Percentiles rank a stretch among this genome's conserved stretches.
Conservation (phyloP, 345 rosid species). For the Clarkia xantiana region DNA sequence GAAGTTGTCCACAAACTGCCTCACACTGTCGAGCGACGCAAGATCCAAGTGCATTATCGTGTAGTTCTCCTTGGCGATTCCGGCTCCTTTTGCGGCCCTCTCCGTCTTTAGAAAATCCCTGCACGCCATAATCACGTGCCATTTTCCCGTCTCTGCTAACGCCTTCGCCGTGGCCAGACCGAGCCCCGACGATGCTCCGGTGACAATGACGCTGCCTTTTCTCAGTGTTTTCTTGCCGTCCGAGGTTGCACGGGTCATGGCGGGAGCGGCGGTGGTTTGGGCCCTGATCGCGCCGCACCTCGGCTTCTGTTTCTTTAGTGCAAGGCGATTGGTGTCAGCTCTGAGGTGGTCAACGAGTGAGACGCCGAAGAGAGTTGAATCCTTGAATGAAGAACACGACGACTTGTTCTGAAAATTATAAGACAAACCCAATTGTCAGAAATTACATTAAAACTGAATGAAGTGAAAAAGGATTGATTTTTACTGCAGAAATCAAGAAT, state of each 20-base stretch:
- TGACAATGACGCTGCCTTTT: constrained; percentile 56
- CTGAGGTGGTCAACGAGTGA: constrained; percentile 47
- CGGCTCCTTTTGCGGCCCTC: constrained; percentile 74
- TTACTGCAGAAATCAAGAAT: no score
- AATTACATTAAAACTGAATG: no score
- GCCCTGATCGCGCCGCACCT: constrained; percentile 45
- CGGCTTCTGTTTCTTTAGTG: constrained; percentile 33
- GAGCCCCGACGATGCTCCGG: constrained; percentile 81
- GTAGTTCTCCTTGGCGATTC: constrained; percentile 69
- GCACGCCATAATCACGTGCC: constrained; percentile 89
- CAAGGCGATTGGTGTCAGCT: constrained; percentile 34
- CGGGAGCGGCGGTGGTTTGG: constrained; percentile 50
- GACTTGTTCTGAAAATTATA: no score
- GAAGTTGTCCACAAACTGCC: constrained; percentile 67
- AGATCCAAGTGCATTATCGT: constrained; percentile 91
- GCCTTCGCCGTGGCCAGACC: constrained; percentile 83
- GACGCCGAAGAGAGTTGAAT: constrained; percentile 60
- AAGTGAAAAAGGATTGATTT: no score
- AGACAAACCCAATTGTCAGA: no score
- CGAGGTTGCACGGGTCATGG: constrained; percentile 19
- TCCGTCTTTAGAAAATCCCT: constrained; percentile 86
- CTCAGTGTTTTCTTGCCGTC: constrained; percentile 67
- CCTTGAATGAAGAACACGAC: constrained; percentile 33
- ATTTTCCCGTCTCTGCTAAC: constrained; percentile 72
- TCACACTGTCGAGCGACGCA: constrained; percentile 79